Evolutionary conservation across 139 green algal species (phyloP).

Genomic region (Ostreobium quekettii): DNA sequence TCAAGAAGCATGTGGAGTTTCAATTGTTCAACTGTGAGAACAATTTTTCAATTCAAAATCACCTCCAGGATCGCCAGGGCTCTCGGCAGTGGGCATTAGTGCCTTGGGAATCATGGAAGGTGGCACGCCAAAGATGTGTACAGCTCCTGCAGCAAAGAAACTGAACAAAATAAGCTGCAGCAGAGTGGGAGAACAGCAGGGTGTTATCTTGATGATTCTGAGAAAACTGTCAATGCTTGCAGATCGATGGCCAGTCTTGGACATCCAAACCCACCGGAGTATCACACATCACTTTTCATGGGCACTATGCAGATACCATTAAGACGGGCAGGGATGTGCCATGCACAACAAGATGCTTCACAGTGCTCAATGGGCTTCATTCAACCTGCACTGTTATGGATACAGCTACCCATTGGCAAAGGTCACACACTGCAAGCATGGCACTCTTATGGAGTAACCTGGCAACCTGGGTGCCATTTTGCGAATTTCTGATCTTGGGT

Average conservation of each 20-base stretch:
- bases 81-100: slow-evolving; percentile 4
- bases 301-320: neutral
- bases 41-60: neutral
- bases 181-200: too few relatives aligned
- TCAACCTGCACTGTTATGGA: too few relatives aligned
- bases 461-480: too few relatives aligned
- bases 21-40: neutral
- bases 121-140: slow-evolving; percentile 10
- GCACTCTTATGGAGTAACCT: too few relatives aligned
- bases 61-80: slow-evolving; percentile 4
- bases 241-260: too few relatives aligned
- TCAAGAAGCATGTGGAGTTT: neutral
- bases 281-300: neutral
- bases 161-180: neutral
- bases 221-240: too few relatives aligned
- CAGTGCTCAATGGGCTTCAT: too few relatives aligned
- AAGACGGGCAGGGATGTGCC: neutral
- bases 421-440: too few relatives aligned
- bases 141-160: slow-evolving; percentile 6
- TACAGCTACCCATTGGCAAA: too few relatives aligned
- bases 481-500: too few relatives aligned
- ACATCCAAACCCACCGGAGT: neutral
- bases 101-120: slow-evolving; percentile 10
- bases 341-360: too few relatives aligned
- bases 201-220: too few relatives aligned